A percentile compares a stretch with the other conserved stretches of the same genome.
Conservation (phyloP, 2,329 filamentous ascomycete species). For the Cladosporium sp. region DNA sequence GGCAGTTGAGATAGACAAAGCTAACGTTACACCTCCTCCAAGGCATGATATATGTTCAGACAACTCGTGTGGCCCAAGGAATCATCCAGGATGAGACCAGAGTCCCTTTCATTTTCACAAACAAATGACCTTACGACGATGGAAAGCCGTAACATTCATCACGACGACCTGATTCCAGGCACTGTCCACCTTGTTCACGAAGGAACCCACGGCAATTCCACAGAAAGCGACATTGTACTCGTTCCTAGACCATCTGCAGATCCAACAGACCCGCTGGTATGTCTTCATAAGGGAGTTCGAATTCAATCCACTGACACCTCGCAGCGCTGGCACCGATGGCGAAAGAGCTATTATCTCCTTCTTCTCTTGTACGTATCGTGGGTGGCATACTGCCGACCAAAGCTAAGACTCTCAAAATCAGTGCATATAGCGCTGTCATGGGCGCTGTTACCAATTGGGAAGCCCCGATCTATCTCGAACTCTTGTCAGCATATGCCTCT, state of each 20-base stretch:
- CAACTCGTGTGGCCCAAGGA: background rate
- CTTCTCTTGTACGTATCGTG: conserved; percentile 12
- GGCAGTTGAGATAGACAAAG: background rate
- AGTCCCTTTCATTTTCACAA: background rate
- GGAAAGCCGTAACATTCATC: background rate
- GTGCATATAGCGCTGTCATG: conserved; percentile 15
- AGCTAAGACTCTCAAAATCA: background rate
- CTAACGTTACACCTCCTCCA: background rate
- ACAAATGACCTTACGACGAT: background rate
- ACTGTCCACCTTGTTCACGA: conserved; percentile 36
- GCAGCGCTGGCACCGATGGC: conserved; percentile 15
- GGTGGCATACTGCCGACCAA: background rate
- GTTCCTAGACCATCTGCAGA: conserved; percentile 16
- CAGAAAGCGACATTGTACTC: conserved; percentile 15
- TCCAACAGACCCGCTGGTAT: conserved; percentile 15
- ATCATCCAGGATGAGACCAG: background rate
- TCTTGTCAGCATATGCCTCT: conserved; percentile 12
- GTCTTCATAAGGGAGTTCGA: background rate
- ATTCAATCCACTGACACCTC: background rate
- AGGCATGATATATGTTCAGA: background rate
- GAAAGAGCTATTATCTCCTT: conserved; percentile 15
- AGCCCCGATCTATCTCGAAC: conserved; percentile 17
- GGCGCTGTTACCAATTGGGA: conserved; percentile 20
- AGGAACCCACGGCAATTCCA: background rate
- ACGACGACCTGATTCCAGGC: conserved; percentile 29